Base-by-base conservation (phyloP, 306 rosid species). In the Notholithocarpus densiflorus region DNA sequence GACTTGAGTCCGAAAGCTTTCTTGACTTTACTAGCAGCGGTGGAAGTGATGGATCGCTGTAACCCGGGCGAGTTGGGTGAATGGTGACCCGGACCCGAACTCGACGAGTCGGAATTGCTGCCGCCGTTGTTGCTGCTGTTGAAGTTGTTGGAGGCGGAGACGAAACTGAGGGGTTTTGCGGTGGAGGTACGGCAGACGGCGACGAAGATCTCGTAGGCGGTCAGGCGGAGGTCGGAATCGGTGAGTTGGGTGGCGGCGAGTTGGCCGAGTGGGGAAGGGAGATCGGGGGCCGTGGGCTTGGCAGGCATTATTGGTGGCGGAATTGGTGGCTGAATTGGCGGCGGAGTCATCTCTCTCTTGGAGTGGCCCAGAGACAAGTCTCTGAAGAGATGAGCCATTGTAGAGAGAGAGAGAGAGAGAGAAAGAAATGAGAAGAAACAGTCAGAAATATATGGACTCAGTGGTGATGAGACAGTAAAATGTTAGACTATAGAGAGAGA, bases 1-100 rank as follows among this genome's bases (percentile, higher is more conserved):
- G 99, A 93, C 78, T 91, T 92, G 21, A 95, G 83, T 2, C 98
- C 98, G 31, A 95, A 89, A 2, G 98, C 98, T 91, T 92, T 95
- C 93, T 95, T 95, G 43, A 95, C 84, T 94, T 92, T 93, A 77
- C 96, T 93, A 75, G 99, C 99, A n/a, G 98, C 96, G 3, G 99
- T 78, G 68, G 97, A 95, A 52, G 99, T 95, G 5, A 95, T 77
- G 12, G 99, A 95, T 88, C 99, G 92, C 91, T 95, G 98, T 71
- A 82, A 73, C 6, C 90, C 93, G 0, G 89, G 91, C 5, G 98
- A 89, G 77, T 80, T 83, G 4, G 87, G 57, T 19, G 87, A 83
- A 84, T 80, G 87, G 23, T 89, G 89, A 34, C 48, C 80, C 3
- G 89, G 89, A 14, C 53, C 53, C 53, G 53, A 13, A 37, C 53